Conservation (phyloP, 2,329 filamentous ascomycete species). For the Claviceps sp. region DNA sequence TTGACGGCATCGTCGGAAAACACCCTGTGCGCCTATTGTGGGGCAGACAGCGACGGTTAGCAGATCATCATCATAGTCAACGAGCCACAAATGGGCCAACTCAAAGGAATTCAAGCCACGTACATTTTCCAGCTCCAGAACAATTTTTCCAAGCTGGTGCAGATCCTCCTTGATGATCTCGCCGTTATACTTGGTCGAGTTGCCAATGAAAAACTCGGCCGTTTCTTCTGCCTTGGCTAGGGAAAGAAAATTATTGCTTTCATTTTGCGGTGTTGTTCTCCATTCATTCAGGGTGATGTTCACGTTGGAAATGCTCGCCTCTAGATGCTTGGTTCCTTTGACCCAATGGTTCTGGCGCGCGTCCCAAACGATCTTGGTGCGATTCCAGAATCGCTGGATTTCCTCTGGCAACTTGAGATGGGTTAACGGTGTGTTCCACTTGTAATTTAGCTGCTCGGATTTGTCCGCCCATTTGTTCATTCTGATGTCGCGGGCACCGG, state of each 20-base stretch:
- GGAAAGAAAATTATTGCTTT: background rate
- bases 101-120: background rate
- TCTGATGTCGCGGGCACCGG: background rate
- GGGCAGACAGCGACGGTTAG: background rate
- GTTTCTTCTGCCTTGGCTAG: background rate
- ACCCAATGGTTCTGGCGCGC: background rate
- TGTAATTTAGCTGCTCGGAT: background rate
- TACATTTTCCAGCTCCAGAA: conserved; percentile 1
- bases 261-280: background rate
- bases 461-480: conserved; percentile 2
- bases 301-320: background rate
- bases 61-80: background rate
- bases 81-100: background rate
- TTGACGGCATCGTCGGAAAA: background rate
- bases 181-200: background rate
- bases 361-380: background rate
- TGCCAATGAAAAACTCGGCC: background rate
- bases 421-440: conserved; percentile 1
- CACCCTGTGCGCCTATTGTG: background rate
- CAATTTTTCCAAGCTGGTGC: background rate
- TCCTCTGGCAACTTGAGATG: background rate
- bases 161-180: conserved; percentile 3
- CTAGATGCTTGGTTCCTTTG: background rate
- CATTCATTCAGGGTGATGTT: background rate
- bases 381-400: conserved; percentile 1